These are phyloP conservation scores for Aspergillus glaucus DNA, from an alignment of 2,329 filamentous ascomycete species.

Conservation along the genomic window DNA sequence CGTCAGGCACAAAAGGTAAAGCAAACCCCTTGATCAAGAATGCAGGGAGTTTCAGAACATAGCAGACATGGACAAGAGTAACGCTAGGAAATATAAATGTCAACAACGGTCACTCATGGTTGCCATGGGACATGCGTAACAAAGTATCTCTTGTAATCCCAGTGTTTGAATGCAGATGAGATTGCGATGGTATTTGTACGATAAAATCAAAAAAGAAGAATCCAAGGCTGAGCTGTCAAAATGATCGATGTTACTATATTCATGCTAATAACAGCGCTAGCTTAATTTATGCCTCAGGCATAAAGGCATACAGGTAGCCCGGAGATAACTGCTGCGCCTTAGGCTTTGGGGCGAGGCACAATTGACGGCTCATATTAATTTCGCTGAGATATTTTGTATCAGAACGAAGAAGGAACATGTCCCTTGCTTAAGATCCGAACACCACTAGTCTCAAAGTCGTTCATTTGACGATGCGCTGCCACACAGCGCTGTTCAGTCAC, in stretches of 20 bases:
- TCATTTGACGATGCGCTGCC: too few relatives aligned
- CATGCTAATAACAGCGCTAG: background rate
- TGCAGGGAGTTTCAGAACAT: conserved; percentile 18
- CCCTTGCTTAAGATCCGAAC: too few relatives aligned
- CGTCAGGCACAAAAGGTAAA: background rate
- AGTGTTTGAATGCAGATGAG: background rate
- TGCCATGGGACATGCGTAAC: conserved; percentile 1
- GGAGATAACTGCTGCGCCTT: background rate
- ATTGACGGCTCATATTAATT: background rate
- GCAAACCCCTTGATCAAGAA: conserved; percentile 25
- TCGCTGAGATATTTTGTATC: too few relatives aligned
- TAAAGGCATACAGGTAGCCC: background rate
- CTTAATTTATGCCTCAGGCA: background rate
- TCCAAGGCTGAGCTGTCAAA: too few relatives aligned
- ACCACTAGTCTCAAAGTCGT: too few relatives aligned
- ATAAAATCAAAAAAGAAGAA: too few relatives aligned
- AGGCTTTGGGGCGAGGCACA: background rate
- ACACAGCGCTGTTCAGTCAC: too few relatives aligned
- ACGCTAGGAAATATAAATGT: background rate
- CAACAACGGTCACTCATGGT: background rate
- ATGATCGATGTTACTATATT: background rate
- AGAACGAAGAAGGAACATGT: too few relatives aligned
- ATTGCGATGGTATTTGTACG: background rate
- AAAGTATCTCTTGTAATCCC: background rate
- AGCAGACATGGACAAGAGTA: conserved; percentile 9